These are phyloP conservation scores for Fusarium tuaranense DNA, from an alignment of 2,329 filamentous ascomycete genomes.

Conservation along the genomic window DNA sequence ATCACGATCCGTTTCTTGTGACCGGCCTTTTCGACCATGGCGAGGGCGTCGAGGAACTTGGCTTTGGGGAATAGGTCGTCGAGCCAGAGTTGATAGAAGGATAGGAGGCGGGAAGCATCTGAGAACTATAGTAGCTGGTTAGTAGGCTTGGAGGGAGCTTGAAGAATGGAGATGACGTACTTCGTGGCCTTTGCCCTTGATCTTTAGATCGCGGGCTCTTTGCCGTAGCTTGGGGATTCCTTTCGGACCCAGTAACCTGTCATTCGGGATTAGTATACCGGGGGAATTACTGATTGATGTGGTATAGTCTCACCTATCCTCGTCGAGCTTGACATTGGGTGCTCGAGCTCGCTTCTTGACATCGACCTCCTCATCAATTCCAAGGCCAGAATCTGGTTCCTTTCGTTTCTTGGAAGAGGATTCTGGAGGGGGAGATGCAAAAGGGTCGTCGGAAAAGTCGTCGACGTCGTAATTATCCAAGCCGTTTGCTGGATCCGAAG, in stretches of 20 bases:
- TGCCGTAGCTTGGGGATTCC: conserved; percentile 86
- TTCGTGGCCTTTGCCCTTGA: conserved; percentile 96
- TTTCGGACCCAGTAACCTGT: conserved; percentile 80
- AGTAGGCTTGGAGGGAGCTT: not conserved
- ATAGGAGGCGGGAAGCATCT: conserved; percentile 83
- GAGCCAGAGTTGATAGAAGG: conserved; percentile 96
- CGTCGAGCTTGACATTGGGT: conserved; percentile 88
- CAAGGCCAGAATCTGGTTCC: conserved; percentile 67
- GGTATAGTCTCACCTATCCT: conserved; percentile 67
- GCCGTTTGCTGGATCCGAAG: conserved; percentile 53
- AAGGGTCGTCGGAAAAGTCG: conserved; percentile 61
- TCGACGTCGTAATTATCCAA: conserved; percentile 82
- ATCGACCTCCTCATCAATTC: conserved; percentile 88
- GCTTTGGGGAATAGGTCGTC: conserved; percentile 96
- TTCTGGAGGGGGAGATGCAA: conserved; percentile 59
- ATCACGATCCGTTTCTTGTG: conserved; percentile 83
- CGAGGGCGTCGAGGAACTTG: conserved; percentile 88
- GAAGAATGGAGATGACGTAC: conserved; percentile 55
- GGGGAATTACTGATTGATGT: not conserved
- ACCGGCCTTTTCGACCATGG: conserved; percentile 93
- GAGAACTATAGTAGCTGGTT: conserved; percentile 71
- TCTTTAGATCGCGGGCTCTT: conserved; percentile 76
- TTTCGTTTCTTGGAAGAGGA: conserved; percentile 61
- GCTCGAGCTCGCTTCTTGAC: conserved; percentile 78
- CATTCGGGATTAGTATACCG: not conserved